Evolutionary conservation across 2,329 filamentous ascomycete species (phyloP), one percentile per base, ranked within the genome.

Genomic region (Fusarium cyanostomum): DNA sequence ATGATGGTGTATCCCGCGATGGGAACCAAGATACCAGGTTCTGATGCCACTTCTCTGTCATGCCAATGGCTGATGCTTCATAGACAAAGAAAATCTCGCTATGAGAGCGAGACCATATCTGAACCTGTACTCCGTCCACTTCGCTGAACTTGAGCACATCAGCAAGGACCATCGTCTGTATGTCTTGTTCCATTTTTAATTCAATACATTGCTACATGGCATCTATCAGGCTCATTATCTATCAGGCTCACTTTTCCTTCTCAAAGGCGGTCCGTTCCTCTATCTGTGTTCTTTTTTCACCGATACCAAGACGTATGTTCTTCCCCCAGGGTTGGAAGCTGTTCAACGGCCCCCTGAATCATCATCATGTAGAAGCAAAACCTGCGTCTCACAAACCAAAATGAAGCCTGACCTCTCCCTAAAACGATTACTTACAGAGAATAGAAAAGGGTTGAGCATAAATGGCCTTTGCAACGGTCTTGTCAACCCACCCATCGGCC

Each of bases 401-500:
- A 63, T 30, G 62, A 59, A 39, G 38, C 15, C 26, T 12, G 7
- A 8, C n/a, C 26, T 55, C 57, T 44, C 37, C 24, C 43, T 41
- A 38, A 49, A 57, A 51, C 24, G 45, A 59, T 26, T 10, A 27
- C 16, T n/a, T 43, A 66, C 42, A 66, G 53, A 44, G 37, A 59
- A 59, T 38, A 28, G 35, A 48, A 66, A 42, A 27, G 13, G 28
- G 26, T 28, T 10, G 11, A 15, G 21, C 4, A 12, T n/a, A 16
- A 33, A 16, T 9, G 13, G 8, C 15, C 8, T 11, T 5, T 2
- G n/a, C 5, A 2, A 13, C 18, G 21, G 21, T 21, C 6, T n/a
- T 24, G 33, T 64, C 24, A 69, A 18, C 56, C 53, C 21, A 53
- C 44, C 66, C 66, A 69, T 16, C 46, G 58, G 15, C 45, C 56